Conservation (phyloP, 2,329 filamentous ascomycete genomes). For the Geoglossum cookeanum region DNA sequence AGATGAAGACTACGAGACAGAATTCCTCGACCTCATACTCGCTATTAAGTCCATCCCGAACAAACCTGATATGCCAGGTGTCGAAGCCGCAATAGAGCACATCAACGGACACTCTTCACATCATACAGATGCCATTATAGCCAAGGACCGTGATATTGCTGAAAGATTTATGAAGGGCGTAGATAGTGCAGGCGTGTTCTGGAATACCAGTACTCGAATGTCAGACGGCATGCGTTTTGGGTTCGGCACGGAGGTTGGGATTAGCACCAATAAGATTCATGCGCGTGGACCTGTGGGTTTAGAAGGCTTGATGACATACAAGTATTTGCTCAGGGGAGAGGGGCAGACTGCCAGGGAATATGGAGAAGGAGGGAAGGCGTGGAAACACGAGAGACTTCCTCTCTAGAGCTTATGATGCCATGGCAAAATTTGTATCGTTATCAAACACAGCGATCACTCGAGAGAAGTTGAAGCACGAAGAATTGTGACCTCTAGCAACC, state of each 20-base stretch:
- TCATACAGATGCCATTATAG: constrained; percentile 86
- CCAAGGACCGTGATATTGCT: constrained; percentile 44
- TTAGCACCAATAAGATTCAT: constrained; percentile 98
- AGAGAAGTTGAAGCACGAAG: neutral
- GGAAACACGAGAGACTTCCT: constrained; percentile 34
- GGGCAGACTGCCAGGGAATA: constrained; percentile 73
- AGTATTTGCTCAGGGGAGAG: constrained; percentile 71
- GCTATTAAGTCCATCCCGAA: constrained; percentile 59
- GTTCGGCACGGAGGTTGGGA: constrained; percentile 94
- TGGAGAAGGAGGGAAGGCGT: constrained; percentile 32
- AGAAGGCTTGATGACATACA: constrained; percentile 92
- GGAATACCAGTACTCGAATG: constrained; percentile 89
- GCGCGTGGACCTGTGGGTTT: constrained; percentile 81
- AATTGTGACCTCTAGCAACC: neutral
- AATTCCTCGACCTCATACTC: constrained; percentile 70
- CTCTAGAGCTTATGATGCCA: neutral
- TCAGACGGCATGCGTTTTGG: constrained; percentile 94
- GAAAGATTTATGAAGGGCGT: constrained; percentile 69
- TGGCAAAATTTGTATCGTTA: neutral
- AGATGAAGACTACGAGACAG: constrained; percentile 62
- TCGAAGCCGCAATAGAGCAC: constrained; percentile 60
- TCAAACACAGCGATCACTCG: neutral
- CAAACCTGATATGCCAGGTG: constrained; percentile 15
- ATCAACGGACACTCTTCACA: constrained; percentile 86
- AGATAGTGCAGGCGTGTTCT: constrained; percentile 85